Base-by-base conservation (phyloP, 2,329 filamentous ascomycete genomes). In the Epichloe hybrida region DNA sequence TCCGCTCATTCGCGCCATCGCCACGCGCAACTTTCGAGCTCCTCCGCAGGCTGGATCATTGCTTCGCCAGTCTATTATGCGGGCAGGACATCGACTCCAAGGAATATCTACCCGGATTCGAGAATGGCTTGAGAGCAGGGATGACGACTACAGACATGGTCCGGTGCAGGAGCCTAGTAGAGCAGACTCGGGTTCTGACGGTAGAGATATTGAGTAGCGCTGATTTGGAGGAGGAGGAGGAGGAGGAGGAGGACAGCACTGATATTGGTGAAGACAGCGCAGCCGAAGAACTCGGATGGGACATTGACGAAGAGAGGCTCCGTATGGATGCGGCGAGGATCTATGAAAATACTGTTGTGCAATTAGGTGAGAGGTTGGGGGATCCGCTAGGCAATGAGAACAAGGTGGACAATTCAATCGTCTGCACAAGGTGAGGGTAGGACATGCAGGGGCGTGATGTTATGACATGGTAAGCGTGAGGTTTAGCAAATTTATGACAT, bases 111-210 rank as follows among this genome's bases (percentile, higher is more conserved):
- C 82, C 87, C 0, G 88, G 88, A 0, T 88, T 90, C 55, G 78
- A 81, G 55, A 73, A 70, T 6, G 77, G 77, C 1, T 69, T 74
- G 5, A 67, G 72, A 1, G 79, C 81, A 0, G 84, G 86, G 1
- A 83, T 87, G 72, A 88, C 82, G 1, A 72, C 68, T 17, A 91
- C 86, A 0, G 88, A 96, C 64, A 95, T 93, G 74, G 88, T 97
- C 7, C 79, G 91, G 40, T 84, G 90, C 56, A 84, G 86, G 61
- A 87, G 86, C 60, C 70, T 94, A 34, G 86, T 89, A 0, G 86
- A 94, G 62, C 78, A 83, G 56, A 86, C 85, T 15, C 75, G 90
- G 27, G 69, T 88, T 7, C 66, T 80, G 5, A 79, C 91, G 52
- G 79, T 88, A 1, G 81, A 86, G 53, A 76, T 81, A 15, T 76